Evolutionary conservation across 176 grass and related monocot species (phyloP).

Genomic region (Eleusine coracana): DNA sequence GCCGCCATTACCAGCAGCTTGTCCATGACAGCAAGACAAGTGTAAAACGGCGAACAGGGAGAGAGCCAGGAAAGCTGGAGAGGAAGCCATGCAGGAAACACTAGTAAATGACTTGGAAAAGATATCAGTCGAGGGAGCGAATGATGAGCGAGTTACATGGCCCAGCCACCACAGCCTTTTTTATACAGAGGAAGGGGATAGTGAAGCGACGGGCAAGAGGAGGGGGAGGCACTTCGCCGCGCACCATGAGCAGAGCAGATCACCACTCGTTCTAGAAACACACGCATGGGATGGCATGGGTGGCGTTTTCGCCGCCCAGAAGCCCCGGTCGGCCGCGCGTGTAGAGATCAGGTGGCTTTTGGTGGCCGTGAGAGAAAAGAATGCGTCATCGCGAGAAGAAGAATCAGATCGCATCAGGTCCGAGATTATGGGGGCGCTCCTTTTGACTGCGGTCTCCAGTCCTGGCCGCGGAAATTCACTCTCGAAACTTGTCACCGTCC

Average conservation of each 20-base stretch:
- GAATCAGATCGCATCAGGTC: constrained; percentile 4
- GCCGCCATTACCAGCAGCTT: not conserved
- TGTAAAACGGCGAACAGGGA: not conserved
- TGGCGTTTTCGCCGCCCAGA: constrained; percentile 38
- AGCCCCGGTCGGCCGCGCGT: constrained; percentile 32
- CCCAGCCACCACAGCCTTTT: not conserved
- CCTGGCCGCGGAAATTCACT: not conserved
- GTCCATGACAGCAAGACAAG: not conserved
- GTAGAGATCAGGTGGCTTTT: constrained; percentile 1
- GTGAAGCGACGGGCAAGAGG: not conserved
- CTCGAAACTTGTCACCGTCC: too few relatives aligned
- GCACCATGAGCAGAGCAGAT: not conserved
- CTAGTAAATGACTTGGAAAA: not conserved
- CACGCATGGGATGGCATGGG: constrained; percentile 17
- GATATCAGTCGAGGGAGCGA: not conserved
- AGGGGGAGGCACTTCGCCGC: too few relatives aligned
- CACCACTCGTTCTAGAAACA: constrained; percentile 28
- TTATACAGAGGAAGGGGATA: not conserved
- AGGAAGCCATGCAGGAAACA: constrained; percentile 52
- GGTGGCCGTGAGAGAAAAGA: constrained; percentile 7
- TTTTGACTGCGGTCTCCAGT: constrained; percentile 9
- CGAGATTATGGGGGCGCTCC: not conserved
- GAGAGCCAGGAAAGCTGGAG: constrained; percentile 4
- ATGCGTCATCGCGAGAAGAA: not conserved
- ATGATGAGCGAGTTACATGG: constrained; percentile 3